Conservation (phyloP, 2,329 filamentous ascomycete genomes). For the Penicillium digitatum region DNA sequence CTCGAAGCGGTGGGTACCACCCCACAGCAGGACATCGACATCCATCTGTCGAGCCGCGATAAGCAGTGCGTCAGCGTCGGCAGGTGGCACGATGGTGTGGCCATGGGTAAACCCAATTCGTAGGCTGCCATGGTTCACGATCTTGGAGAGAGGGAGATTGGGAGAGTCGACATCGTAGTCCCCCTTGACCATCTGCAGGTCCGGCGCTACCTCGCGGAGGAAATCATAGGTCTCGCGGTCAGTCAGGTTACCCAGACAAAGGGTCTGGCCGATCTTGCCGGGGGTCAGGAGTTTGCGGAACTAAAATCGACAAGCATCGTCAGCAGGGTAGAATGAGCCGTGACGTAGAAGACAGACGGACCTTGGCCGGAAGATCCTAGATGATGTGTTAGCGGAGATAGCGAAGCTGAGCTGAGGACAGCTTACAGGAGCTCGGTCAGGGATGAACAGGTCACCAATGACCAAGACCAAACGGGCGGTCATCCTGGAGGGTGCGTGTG, state of each 20-base stretch:
- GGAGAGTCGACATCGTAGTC: constrained; percentile 67
- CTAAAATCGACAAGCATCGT: constrained; percentile 43
- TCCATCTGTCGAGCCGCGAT: constrained; percentile 69
- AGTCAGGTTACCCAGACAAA: constrained; percentile 76
- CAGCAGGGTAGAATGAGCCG: not conserved
- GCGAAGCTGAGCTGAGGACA: constrained; percentile 11
- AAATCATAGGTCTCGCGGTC: constrained; percentile 78
- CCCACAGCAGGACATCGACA: constrained; percentile 66
- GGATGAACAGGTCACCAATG: constrained; percentile 90
- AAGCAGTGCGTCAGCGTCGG: constrained; percentile 62
- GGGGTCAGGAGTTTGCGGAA: constrained; percentile 82
- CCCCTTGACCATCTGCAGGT: constrained; percentile 66
- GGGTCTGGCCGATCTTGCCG: constrained; percentile 76
- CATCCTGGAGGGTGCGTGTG: constrained; percentile 42
- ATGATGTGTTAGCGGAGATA: constrained; percentile 15
- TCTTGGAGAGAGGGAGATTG: constrained; percentile 62
- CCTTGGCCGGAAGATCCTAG: constrained; percentile 81
- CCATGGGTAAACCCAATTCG: constrained; percentile 69
- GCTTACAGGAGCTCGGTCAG: constrained; percentile 74
- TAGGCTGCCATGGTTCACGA: constrained; percentile 65
- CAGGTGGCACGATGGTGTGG: constrained; percentile 64
- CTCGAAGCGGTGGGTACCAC: constrained; percentile 66
- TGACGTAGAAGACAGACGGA: constrained; percentile 39
- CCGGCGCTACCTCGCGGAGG: constrained; percentile 68
- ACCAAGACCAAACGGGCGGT: constrained; percentile 88